phyloP scores from a whole-genome alignment of 2,329 filamentous ascomycete genomes.

The Phoma sp. region DNA sequence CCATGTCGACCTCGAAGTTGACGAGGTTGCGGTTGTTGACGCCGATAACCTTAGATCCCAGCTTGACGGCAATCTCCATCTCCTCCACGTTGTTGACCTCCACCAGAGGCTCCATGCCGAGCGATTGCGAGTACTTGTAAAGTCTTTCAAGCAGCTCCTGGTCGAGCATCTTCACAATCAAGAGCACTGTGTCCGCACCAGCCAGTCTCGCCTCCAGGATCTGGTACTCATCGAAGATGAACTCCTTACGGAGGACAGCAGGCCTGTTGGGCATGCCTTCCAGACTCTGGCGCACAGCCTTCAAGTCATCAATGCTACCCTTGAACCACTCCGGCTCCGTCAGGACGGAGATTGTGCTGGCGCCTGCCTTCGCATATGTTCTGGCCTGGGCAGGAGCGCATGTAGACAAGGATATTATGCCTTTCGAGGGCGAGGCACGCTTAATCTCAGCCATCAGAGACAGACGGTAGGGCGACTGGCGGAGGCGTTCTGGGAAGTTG shows the following conservation, averaged over 20 bases:
- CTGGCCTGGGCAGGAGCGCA: conserved; percentile 89
- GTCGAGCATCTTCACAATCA: conserved; percentile 98
- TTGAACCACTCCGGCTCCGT: conserved; percentile 99
- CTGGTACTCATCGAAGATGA: conserved; percentile 97
- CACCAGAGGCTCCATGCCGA: conserved; percentile 97
- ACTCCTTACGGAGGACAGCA: conserved; percentile 92
- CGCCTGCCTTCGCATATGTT: conserved; percentile 90
- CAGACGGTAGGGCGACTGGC: conserved; percentile 84
- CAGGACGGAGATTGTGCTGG: conserved; percentile 96
- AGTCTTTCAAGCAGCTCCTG: conserved; percentile 73
- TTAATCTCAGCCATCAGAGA: conserved; percentile 98
- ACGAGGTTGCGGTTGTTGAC: conserved; percentile 98
- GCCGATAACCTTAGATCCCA: conserved; percentile 90
- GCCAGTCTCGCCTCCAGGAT: conserved; percentile 92
- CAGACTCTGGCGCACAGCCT: conserved; percentile 85
- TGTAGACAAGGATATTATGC: conserved; percentile 84
- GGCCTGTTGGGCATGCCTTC: conserved; percentile 90
- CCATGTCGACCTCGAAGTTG: conserved; percentile 94
- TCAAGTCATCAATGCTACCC: conserved; percentile 91
- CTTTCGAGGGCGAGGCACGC: conserved; percentile 93
- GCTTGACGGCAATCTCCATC: conserved; percentile 83
- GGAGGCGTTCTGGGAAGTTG: conserved; percentile 77
- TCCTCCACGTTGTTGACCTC: conserved; percentile 95
- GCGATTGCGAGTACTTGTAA: conserved; percentile 84
- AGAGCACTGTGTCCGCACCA: conserved; percentile 89